phyloP scores from a whole-genome alignment of 2,329 filamentous ascomycete species.

The Fusarium phyllophilum region DNA sequence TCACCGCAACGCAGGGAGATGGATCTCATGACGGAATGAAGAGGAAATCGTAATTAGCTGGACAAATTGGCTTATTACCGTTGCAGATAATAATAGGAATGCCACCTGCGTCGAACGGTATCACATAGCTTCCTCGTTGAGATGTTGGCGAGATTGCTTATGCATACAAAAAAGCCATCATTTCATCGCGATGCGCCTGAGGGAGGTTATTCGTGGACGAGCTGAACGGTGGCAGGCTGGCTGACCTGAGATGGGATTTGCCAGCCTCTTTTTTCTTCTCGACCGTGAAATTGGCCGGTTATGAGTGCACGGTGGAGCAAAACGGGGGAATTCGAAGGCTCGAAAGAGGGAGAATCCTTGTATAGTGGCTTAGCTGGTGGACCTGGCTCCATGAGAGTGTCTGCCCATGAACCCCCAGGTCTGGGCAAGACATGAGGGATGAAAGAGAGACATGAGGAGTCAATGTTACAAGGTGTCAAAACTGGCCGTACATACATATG shows the following conservation, averaged over 20 bases:
- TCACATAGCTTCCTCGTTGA: constrained; percentile 6
- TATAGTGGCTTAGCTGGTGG: constrained; percentile 36
- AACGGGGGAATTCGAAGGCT: constrained; percentile 26
- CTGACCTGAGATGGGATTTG: constrained; percentile 31
- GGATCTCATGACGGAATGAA: constrained; percentile 31
- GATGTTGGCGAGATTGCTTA: constrained; percentile 36
- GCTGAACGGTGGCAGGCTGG: constrained; percentile 20
- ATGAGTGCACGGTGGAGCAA: constrained; percentile 28
- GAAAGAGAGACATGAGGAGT: constrained; percentile 9
- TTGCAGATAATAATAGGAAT: constrained; percentile 32
- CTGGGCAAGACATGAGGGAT: constrained; percentile 31
- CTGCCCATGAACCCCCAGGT: constrained; percentile 18
- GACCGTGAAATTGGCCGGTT: constrained; percentile 36
- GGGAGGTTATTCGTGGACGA: constrained; percentile 28
- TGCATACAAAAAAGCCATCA: constrained; percentile 21
- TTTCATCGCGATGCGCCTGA: constrained; percentile 14
- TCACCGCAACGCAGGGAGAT: constrained; percentile 30
- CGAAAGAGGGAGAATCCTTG: constrained; percentile 40
- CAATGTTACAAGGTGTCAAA: background rate
- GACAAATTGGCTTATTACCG: constrained; percentile 39
- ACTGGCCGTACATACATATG: background rate
- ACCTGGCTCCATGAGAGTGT: constrained; percentile 14
- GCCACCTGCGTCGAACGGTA: constrained; percentile 21
- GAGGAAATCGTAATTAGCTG: constrained; percentile 38
- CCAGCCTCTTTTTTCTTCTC: constrained; percentile 26